Conservation (phyloP, 768 basidiomycete species). For the Lyophyllum semitale region DNA sequence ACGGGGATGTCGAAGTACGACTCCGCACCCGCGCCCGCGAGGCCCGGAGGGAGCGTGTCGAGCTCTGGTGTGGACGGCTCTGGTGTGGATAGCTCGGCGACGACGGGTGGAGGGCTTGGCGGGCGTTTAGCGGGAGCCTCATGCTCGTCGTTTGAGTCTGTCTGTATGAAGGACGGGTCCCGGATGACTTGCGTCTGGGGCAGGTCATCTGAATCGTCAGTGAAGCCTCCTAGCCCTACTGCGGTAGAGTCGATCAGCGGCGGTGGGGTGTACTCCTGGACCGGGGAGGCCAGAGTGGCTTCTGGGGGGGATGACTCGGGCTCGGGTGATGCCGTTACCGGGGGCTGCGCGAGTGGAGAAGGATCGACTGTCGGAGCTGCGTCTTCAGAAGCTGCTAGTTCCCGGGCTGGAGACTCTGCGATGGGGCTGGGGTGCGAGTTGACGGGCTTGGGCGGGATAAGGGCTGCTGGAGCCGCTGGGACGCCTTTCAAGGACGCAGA, state of each 20-base stretch:
- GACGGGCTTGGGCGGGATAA: slow-evolving; percentile 24
- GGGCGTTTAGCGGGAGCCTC: slow-evolving; percentile 9
- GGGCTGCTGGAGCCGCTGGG: slow-evolving; percentile 12
- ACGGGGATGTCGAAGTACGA: slow-evolving; percentile 16
- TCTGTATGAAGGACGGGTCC: slow-evolving; percentile 29
- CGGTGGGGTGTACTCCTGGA: slow-evolving; percentile 37
- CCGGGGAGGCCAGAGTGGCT: slow-evolving; percentile 4
- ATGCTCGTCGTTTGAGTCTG: slow-evolving; percentile 17
- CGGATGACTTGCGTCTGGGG: slow-evolving; percentile 29
- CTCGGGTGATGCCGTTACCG: slow-evolving; percentile 18
- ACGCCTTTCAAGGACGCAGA: slow-evolving; percentile 27
- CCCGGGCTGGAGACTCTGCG: slow-evolving; percentile 66
- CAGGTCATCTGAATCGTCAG: slow-evolving; percentile 50
- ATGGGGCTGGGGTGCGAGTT: slow-evolving; percentile 57
- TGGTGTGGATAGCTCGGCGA: neutral
- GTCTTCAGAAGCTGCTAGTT: slow-evolving; percentile 42
- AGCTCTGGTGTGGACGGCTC: slow-evolving; percentile 3
- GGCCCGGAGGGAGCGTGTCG: slow-evolving; percentile 1
- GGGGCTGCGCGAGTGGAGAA: slow-evolving; percentile 43
- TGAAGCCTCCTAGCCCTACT: slow-evolving; percentile 52
- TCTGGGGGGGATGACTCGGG: slow-evolving; percentile 5
- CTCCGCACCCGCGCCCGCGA: neutral
- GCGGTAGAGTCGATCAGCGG: slow-evolving; percentile 39
- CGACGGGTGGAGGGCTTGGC: no score
- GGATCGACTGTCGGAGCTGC: slow-evolving; percentile 33